Base-by-base conservation (phyloP, 306 rosid species). In the Citrullus amarus region DNA sequence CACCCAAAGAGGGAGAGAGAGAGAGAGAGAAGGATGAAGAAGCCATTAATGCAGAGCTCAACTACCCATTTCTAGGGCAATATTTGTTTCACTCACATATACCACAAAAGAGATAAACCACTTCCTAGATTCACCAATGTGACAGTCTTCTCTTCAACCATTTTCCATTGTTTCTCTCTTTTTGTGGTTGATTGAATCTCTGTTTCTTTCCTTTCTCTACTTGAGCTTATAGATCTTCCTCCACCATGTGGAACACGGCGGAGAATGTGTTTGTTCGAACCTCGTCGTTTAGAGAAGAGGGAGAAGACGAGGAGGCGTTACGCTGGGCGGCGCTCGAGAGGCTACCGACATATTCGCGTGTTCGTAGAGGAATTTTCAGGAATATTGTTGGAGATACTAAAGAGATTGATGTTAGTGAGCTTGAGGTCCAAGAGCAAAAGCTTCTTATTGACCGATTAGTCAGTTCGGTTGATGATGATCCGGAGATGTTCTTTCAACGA, bases 321-420 rank as follows among this genome's bases (percentile, higher is more conserved):
- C 97, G 94, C 57, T 96, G 99, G 99, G 99, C 98, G 13, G 99
- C 98, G 63, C 83, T 96, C 14, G 94, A 96, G 91, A 83, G 98
- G 78, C 82, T 96, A 13, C 98, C 99, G 1, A 96, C 99, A 0
- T 96, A 96, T 73, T 25, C 81, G 48, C 83, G 99, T n/a, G 93
- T 87, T 0, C 86, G 99, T 1, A 85, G 96, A 55, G 98, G 98
- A 55, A 91, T 96, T 74, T 96, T 96, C 78, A 88, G 62, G 86
- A 80, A 91, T 74, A 73, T 90, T 8, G 83, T 72, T 17, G 99
- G 99, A 17, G 93, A 88, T 28, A 15, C 60, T 36, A 88, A 79
- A 80, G 97, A 92, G 86, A 75, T 96, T 68, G 93, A 91, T 34
- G 96, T 96, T 13, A 46, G 76, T 10, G 89, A 90, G 76, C 93